phyloP scores from a whole-genome alignment of 2,329 filamentous ascomycete genomes.

The Epichloe gansuensis region DNA sequence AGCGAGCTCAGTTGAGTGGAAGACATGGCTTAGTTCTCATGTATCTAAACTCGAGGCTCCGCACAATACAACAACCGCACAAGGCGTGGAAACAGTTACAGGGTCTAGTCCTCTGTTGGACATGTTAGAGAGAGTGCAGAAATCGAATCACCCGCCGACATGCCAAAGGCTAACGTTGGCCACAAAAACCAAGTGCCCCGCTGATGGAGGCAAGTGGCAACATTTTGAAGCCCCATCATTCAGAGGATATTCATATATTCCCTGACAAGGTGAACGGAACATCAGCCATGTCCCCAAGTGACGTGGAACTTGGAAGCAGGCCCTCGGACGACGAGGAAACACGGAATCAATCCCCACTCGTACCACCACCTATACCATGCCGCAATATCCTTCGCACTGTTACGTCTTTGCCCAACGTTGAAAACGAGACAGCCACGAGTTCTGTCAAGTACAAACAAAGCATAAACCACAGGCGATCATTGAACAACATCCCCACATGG shows the following conservation, averaged over 20 bases:
- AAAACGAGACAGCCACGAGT: neutral
- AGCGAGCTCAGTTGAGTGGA: conserved; percentile 41
- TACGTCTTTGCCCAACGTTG: neutral
- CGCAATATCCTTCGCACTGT: conserved; percentile 2
- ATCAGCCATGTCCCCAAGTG: neutral
- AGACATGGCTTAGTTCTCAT: conserved; percentile 40
- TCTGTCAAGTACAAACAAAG: neutral
- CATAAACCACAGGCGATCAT: conserved; percentile 14
- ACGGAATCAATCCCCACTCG: neutral
- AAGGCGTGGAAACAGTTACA: neutral
- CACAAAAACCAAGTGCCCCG: neutral
- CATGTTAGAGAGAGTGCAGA: conserved; percentile 40
- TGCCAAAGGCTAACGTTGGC: neutral
- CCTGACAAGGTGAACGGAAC: neutral
- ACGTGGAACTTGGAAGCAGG: neutral
- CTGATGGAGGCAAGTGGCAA: neutral
- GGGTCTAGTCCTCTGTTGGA: conserved; percentile 12
- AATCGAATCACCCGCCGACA: conserved; percentile 25
- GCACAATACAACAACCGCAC: conserved; percentile 3
- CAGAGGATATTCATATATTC: neutral
- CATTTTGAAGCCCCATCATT: neutral
- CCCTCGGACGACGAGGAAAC: neutral
- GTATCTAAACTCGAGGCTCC: conserved; percentile 32
- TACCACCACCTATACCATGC: neutral
- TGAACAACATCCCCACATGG: conserved; percentile 13